phyloP scores from a whole-genome alignment of 345 rosid species.

The Aquilaria sinensis region DNA sequence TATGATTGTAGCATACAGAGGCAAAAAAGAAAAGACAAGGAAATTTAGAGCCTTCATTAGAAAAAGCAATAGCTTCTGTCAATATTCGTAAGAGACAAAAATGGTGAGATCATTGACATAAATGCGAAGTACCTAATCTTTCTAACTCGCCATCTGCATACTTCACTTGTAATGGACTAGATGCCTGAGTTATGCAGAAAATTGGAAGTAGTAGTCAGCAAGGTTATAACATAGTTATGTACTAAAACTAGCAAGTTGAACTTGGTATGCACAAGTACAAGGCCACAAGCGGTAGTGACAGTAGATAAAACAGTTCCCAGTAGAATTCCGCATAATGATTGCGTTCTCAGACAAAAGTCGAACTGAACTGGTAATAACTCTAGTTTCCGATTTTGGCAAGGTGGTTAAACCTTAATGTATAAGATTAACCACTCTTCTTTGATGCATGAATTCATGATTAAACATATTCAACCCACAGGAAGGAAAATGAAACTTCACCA shows the following conservation, averaged over 20 bases:
- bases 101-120: neutral
- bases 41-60: neutral
- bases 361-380: neutral
- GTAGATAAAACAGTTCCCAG: neutral
- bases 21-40: neutral
- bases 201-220: neutral
- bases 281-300: neutral
- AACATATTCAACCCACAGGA: too few relatives aligned
- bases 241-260: too few relatives aligned
- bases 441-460: too few relatives aligned
- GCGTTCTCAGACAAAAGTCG: neutral
- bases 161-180: conserved; percentile 94
- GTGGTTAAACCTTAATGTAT: too few relatives aligned
- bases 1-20: conserved; percentile 10
- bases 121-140: conserved; percentile 62
- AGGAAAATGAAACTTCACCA: too few relatives aligned
- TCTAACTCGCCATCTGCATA: conserved; percentile 97
- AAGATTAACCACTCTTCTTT: too few relatives aligned
- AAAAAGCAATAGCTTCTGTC: neutral
- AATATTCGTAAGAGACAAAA: conserved; percentile 9
- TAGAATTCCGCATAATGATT: neutral
- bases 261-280: neutral
- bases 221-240: conserved; percentile 1
- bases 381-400: too few relatives aligned
- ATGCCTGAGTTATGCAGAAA: conserved; percentile 45